These are phyloP conservation scores for Phaeosphaeria sp. DNA, from an alignment of 2,329 filamentous ascomycete genomes.

Conservation along the genomic window DNA sequence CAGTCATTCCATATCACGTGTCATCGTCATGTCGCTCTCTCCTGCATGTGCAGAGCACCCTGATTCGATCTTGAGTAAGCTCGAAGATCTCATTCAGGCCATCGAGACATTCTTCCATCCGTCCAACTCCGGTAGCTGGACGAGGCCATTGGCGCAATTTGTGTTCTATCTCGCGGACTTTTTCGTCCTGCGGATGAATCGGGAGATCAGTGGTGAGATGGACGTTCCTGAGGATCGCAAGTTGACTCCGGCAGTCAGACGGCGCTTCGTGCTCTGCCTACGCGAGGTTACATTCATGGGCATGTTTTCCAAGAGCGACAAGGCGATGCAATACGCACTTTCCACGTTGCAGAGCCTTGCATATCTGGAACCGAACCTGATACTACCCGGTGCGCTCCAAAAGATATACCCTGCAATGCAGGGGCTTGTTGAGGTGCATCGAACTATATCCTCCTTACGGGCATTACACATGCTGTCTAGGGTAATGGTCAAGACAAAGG, in stretches of 20 bases:
- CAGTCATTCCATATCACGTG: conserved; percentile 88
- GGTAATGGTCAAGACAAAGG: conserved; percentile 89
- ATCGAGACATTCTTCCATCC: conserved; percentile 99
- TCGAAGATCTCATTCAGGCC: conserved; percentile 91
- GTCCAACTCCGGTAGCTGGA: conserved; percentile 93
- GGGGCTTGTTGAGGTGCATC: conserved; percentile 94
- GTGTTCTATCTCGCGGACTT: conserved; percentile 93
- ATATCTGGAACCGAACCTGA: conserved; percentile 87
- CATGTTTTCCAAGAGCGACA: conserved; percentile 93
- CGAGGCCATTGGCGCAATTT: conserved; percentile 85
- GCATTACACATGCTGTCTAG: conserved; percentile 91
- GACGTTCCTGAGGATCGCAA: conserved; percentile 80
- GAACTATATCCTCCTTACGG: conserved; percentile 91
- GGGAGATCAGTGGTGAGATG: conserved; percentile 90
- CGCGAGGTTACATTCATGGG: conserved; percentile 98
- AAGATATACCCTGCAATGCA: conserved; percentile 97
- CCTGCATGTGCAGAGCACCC: conserved; percentile 78
- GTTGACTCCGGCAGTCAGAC: conserved; percentile 81
- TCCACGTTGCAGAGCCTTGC: conserved; percentile 88
- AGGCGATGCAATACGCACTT: conserved; percentile 89
- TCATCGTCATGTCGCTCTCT: conserved; percentile 92
- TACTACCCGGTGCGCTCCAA: conserved; percentile 90
- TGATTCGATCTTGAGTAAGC: conserved; percentile 79
- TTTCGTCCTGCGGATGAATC: conserved; percentile 97
- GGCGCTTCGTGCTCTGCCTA: conserved; percentile 85